A percentile compares a stretch with the other conserved stretches of the same genome.
These are phyloP conservation scores for Lactarius tabidus DNA, from an alignment of 768 basidiomycete genomes.

Conservation along the genomic window DNA sequence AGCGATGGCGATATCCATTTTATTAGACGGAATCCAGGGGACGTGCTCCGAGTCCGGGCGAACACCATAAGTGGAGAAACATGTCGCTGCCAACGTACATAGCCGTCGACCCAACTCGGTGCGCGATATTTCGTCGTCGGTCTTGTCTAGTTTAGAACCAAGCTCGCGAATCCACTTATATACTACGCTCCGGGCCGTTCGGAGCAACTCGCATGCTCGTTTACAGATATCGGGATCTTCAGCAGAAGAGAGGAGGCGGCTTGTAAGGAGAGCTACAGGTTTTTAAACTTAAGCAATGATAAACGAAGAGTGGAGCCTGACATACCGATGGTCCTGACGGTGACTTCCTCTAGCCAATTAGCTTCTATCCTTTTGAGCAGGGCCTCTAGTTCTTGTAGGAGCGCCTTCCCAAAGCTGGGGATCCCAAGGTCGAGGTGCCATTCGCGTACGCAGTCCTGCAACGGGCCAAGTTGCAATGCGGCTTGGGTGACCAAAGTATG, in stretches of 20 bases:
- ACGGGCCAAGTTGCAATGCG: constrained; percentile 42
- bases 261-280: constrained; percentile 3
- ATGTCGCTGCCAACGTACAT: constrained; percentile 12
- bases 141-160: background rate
- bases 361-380: constrained; percentile 35
- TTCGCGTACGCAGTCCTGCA: constrained; percentile 19
- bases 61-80: constrained; percentile 11
- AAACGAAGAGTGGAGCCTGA: background rate
- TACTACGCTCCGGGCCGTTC: background rate
- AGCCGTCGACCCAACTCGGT: background rate
- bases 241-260: constrained; percentile 8
- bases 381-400: constrained; percentile 37
- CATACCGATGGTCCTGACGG: constrained; percentile 11
- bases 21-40: background rate
- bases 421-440: constrained; percentile 41
- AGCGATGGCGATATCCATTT: constrained; percentile 4
- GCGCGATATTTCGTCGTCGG: background rate
- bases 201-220: background rate
- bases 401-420: constrained; percentile 33
- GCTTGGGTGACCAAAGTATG: constrained; percentile 43
- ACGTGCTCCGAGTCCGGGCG: background rate
- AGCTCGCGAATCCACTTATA: constrained; percentile 10
- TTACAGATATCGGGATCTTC: background rate
- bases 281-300: background rate
- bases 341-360: constrained; percentile 38